A percentile compares a stretch with the other conserved stretches of the same genome.
Evolutionary conservation across 2,329 filamentous ascomycete species (phyloP).

Genomic region (Beauveria asiatica): DNA sequence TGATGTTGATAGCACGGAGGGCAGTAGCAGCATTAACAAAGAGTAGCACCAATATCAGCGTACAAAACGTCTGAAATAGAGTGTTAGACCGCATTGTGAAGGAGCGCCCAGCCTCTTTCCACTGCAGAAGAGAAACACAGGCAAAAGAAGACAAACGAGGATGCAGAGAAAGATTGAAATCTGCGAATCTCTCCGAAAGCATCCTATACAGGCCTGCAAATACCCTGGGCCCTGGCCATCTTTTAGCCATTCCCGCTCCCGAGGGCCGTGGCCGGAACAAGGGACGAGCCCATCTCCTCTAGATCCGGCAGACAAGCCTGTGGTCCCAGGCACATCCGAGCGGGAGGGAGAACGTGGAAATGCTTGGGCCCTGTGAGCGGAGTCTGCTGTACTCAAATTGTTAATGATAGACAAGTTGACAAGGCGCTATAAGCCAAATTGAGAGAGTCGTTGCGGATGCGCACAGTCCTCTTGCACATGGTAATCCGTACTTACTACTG

Average conservation of each 20-base stretch:
- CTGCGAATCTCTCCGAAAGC: background rate
- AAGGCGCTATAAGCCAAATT: background rate
- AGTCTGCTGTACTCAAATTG: background rate
- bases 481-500: no score
- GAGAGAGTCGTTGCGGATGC: background rate
- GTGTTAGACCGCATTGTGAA: background rate
- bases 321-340: background rate
- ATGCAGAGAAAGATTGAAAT: background rate
- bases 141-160: background rate
- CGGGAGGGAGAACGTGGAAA: background rate
- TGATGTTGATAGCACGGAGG: background rate
- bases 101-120: background rate
- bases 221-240: background rate
- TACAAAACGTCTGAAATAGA: background rate
- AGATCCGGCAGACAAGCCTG: background rate
- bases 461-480: constrained; percentile 2
- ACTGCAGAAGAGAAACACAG: background rate
- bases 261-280: background rate
- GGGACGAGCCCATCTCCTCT: background rate
- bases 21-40: background rate
- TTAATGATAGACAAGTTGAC: background rate
- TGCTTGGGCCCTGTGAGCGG: background rate
- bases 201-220: background rate
- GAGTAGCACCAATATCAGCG: background rate
- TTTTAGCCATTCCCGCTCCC: background rate